Evolutionary conservation across 139 green algal species (phyloP).

Genomic region (Asterochloris erici): DNA sequence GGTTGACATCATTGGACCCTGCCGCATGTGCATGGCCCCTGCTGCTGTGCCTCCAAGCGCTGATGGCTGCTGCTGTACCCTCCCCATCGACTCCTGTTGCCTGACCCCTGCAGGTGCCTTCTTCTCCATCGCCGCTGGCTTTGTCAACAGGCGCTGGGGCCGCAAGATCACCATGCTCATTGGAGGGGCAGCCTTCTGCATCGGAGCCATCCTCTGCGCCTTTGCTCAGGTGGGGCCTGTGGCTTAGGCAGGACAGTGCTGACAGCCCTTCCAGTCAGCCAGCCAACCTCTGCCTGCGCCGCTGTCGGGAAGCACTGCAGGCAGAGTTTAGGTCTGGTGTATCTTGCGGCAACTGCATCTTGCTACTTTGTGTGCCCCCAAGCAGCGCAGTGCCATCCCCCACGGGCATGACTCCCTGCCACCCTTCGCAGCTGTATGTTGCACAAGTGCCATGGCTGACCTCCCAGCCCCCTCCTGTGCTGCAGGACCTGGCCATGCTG

Average conservation of each 20-base stretch:
- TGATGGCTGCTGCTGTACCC: neutral
- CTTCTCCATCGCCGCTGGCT: constrained; percentile 1
- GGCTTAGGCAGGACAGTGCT: neutral
- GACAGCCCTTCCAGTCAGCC: neutral
- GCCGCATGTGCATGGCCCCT: neutral
- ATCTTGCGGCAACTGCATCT: no score
- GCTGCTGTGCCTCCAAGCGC: neutral
- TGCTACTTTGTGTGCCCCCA: no score
- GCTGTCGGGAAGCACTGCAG: no score
- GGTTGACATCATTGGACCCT: neutral
- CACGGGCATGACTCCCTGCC: no score
- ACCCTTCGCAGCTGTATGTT: no score
- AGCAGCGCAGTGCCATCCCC: no score
- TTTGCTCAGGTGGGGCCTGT: constrained; percentile 1
- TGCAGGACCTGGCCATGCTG: constrained; percentile 49
- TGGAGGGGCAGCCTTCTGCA: constrained; percentile 5
- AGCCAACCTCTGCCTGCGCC: no score
- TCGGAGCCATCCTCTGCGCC: constrained; percentile 13
- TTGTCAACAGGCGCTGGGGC: constrained; percentile 5
- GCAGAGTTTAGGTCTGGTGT: no score
- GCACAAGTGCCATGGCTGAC: neutral
- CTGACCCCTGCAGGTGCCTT: neutral
- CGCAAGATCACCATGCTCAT: constrained; percentile 18
- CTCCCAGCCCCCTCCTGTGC: constrained; percentile 17
- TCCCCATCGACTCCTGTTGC: neutral